These are phyloP conservation scores for Jacaranda copaia DNA, from an alignment of 257 asterid species.

Conservation along the genomic window DNA sequence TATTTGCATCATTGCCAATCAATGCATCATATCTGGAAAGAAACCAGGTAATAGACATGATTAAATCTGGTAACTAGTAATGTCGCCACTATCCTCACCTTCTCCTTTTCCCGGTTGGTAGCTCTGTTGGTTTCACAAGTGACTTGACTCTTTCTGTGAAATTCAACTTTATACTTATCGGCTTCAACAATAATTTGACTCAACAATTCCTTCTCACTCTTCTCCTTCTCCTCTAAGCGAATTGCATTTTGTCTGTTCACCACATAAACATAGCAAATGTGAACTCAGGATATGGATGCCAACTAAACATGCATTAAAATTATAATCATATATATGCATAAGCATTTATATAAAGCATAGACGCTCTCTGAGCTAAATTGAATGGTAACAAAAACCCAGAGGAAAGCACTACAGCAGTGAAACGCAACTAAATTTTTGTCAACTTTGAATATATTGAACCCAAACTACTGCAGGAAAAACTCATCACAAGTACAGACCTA, in stretches of 20 bases:
- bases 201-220: conserved; percentile 66
- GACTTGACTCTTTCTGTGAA: conserved; percentile 66
- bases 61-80: neutral
- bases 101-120: conserved; percentile 73
- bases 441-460: neutral
- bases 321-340: neutral
- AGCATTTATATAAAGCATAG: neutral
- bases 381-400: neutral
- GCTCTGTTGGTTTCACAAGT: conserved; percentile 57
- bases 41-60: neutral
- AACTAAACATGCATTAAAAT: neutral
- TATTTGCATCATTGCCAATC: neutral
- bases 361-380: conserved; percentile 2
- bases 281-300: neutral
- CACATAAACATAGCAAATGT: conserved; percentile 23
- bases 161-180: conserved; percentile 71
- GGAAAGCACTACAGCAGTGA: neutral
- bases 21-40: neutral
- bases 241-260: conserved; percentile 64
- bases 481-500: neutral
- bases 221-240: conserved; percentile 82
- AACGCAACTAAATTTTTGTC: neutral
- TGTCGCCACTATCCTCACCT: conserved; percentile 46
- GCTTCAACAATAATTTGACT: conserved; percentile 73
- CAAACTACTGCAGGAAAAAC: neutral